Percentiles rank a stretch among this genome's conserved stretches.
phyloP scores from a whole-genome alignment of 169 alveolate species.

The Cryptosporidium xiaoi region DNA sequence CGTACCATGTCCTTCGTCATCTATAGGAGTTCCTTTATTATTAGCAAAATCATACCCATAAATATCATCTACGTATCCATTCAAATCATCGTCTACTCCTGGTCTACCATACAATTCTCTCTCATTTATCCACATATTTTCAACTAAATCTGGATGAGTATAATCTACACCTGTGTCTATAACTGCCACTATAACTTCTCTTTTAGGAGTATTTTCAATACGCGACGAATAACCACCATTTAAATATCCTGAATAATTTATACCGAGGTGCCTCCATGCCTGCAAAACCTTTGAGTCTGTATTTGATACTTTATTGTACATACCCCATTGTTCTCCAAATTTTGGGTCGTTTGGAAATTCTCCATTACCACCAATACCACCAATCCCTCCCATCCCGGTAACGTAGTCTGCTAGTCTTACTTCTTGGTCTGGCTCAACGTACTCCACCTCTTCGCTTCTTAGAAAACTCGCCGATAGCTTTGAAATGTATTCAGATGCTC shows the following conservation, averaged over 20 bases:
- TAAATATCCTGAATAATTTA: conserved; percentile 10
- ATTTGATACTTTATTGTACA: conserved; percentile 50
- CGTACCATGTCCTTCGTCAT: conserved; percentile 83
- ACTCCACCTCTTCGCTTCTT: conserved; percentile 64
- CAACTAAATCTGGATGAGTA: conserved; percentile 84
- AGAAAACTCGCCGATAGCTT: conserved; percentile 53
- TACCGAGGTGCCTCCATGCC: conserved; percentile 72
- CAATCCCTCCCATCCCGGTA: background rate
- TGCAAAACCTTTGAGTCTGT: conserved; percentile 67
- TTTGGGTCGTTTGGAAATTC: conserved; percentile 51
- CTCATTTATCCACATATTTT: conserved; percentile 81
- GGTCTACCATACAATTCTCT: conserved; percentile 82
- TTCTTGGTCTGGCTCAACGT: conserved; percentile 70
- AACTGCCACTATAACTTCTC: conserved; percentile 81
- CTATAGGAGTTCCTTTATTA: conserved; percentile 79
- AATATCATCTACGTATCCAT: conserved; percentile 84
- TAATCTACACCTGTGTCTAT: conserved; percentile 89
- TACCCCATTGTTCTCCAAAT: conserved; percentile 66
- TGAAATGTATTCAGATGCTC: conserved; percentile 60
- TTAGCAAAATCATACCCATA: conserved; percentile 82
- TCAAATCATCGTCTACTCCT: conserved; percentile 81
- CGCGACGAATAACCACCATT: conserved; percentile 10
- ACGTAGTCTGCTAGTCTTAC: conserved; percentile 46
- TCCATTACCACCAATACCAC: background rate
- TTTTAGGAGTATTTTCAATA: conserved; percentile 73